These are phyloP conservation scores for Phascolomyces articulosus DNA, from an alignment of 371 early-diverging fungal species.

Conservation along the genomic window DNA sequence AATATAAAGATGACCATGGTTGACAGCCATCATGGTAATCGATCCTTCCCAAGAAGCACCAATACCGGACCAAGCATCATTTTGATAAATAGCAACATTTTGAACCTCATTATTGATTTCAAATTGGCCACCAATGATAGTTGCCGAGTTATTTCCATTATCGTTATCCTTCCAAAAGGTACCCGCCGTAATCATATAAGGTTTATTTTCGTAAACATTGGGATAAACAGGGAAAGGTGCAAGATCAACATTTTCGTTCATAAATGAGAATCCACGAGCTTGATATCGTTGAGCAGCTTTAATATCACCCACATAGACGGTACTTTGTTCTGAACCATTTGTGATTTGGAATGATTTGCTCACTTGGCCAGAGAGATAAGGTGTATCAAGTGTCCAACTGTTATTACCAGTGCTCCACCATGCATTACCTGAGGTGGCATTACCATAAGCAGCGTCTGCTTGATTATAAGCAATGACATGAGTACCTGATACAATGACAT, in stretches of 20 bases:
- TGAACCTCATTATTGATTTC: constrained; percentile 23
- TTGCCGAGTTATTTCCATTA: constrained; percentile 22
- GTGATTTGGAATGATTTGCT: constrained; percentile 8
- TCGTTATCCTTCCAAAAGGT: constrained; percentile 30
- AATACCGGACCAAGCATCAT: constrained; percentile 45
- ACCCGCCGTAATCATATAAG: constrained; percentile 29
- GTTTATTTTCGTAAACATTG: constrained; percentile 8
- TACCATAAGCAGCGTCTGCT: neutral
- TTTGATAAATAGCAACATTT: constrained; percentile 47
- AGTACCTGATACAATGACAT: constrained; percentile 36
- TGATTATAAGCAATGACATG: constrained; percentile 19
- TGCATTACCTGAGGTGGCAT: constrained; percentile 28
- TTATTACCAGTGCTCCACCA: constrained; percentile 28
- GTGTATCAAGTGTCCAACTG: constrained; percentile 21
- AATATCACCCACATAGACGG: constrained; percentile 34
- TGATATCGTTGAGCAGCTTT: constrained; percentile 37
- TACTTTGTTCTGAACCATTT: constrained; percentile 19
- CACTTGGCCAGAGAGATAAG: constrained; percentile 32
- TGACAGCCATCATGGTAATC: constrained; percentile 32
- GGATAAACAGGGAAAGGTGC: constrained; percentile 40
- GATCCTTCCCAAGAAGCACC: constrained; percentile 43
- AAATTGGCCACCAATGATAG: constrained; percentile 50
- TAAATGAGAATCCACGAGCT: constrained; percentile 36
- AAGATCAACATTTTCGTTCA: constrained; percentile 18
- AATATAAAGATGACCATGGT: constrained; percentile 48